Evolutionary conservation across 2,329 filamentous ascomycete species (phyloP), one percentile per base, ranked within the genome.

Genomic region (Madurella mycetomatis): DNA sequence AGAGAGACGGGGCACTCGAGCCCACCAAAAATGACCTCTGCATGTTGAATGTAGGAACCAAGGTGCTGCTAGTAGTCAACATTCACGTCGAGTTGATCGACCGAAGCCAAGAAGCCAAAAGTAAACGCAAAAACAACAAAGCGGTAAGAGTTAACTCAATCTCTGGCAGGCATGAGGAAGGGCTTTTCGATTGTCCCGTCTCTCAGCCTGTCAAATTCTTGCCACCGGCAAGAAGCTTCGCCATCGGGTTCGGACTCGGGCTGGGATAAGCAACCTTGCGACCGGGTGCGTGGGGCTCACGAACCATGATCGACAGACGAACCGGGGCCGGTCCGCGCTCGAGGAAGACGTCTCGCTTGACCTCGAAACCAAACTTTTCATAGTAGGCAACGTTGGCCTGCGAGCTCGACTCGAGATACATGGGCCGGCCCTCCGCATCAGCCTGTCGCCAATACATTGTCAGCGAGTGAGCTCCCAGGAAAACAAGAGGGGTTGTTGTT

Each of bases 321-420:
- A 92, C 79, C 30, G 85, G 81, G 56, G 78, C 74, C 30, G 71
- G 68, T 9, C 76, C 82, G 47, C 84, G 74, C 65, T 78, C 73
- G 63, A 92, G 73, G 66, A 79, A 76, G 61, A 92, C 80, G 63
- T 84, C 79, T 64, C 79, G 79, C 66, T 77, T 78, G 61, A 80
- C 69, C 67, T 84, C 79, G 69, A 92, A 95, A 31, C 88, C 88
- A 69, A 89, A 85, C 69, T 85, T 87, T 60, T 79, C 73, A 69
- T 94, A 95, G 69, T 91, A 90, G 34, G 72, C 69, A 59, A 84
- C 81, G 68, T 92, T 94, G 58, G 73, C 72, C 54, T 72, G 72
- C 55, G 87, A 84, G 67, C 85, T 90, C 59, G 86, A 89, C 75
- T 95, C 89, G 47, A 95, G 80, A 66, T 94, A 95, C 62, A 87